A percentile compares a stretch with the other conserved stretches of the same genome.
Evolutionary conservation across 306 rosid species (phyloP).

Genomic region (Medicago ruthenica): DNA sequence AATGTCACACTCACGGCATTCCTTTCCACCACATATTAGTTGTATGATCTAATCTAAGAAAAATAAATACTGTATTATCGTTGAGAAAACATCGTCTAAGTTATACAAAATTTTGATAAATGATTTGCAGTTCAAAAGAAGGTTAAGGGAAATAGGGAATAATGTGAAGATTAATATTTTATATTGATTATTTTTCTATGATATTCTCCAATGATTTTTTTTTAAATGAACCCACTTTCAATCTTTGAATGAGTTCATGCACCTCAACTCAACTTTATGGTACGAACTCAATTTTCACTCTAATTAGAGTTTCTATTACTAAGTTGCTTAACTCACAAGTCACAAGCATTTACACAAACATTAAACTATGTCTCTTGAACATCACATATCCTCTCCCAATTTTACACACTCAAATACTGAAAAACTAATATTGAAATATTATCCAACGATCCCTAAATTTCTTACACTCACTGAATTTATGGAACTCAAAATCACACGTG

Average conservation of each 20-base stretch:
- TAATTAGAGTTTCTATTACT: background rate
- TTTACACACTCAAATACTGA: background rate
- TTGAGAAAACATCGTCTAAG: background rate
- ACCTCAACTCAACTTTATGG: background rate
- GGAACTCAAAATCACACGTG: background rate
- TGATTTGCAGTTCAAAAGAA: background rate
- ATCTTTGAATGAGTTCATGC: background rate
- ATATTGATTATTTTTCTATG: background rate
- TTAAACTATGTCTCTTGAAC: background rate
- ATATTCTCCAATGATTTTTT: background rate
- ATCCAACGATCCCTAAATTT: background rate
- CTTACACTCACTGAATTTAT: background rate
- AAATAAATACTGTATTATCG: no score
- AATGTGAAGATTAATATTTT: background rate
- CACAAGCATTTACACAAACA: background rate
- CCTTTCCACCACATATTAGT: background rate
- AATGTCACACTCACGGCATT: background rate
- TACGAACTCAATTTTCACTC: background rate
- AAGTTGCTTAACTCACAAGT: background rate
- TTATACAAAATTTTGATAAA: background rate
- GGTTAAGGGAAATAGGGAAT: background rate
- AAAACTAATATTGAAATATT: no score
- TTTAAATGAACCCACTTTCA: background rate
- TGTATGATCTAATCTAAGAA: no score
- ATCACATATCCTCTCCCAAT: background rate